Evolutionary conservation across 768 basidiomycete species (phyloP).

Genomic region (Astraeus odoratus): DNA sequence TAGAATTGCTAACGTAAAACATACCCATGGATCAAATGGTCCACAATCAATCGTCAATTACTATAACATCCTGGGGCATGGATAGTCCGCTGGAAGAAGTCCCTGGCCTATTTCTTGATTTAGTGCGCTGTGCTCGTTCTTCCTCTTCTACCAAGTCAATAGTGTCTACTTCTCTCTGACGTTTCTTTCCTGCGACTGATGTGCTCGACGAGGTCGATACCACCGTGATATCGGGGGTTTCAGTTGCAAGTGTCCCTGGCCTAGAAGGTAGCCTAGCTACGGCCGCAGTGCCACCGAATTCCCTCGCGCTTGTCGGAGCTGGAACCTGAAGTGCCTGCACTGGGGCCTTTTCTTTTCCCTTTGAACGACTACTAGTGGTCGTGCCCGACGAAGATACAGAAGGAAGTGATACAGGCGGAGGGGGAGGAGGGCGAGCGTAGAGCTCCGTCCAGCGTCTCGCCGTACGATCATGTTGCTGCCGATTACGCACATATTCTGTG

Average conservation of each 20-base stretch:
- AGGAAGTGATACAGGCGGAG: slow-evolving; percentile 14
- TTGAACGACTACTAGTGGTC: slow-evolving; percentile 16
- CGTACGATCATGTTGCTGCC: slow-evolving; percentile 65
- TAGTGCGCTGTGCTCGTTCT: slow-evolving; percentile 14
- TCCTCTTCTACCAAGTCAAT: slow-evolving; percentile 28
- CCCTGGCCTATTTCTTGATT: slow-evolving; percentile 11
- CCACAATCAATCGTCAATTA: slow-evolving; percentile 31
- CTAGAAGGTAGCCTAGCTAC: slow-evolving; percentile 10
- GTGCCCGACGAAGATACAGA: slow-evolving; percentile 7
- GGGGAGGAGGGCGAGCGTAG: slow-evolving; percentile 46
- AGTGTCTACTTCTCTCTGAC: slow-evolving; percentile 27
- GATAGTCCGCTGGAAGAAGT: slow-evolving; percentile 1
- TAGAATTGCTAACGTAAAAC: no score
- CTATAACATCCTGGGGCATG: slow-evolving; percentile 36
- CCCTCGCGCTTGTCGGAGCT: slow-evolving; percentile 4
- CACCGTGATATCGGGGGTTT: slow-evolving; percentile 27
- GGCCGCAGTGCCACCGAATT: slow-evolving; percentile 12
- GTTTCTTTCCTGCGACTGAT: slow-evolving; percentile 27
- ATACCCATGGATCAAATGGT: no score
- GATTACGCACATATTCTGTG: slow-evolving; percentile 56
- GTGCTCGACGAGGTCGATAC: slow-evolving; percentile 2
- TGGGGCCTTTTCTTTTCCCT: slow-evolving; percentile 31
- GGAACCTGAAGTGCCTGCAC: slow-evolving; percentile 2
- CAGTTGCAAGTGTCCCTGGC: slow-evolving; percentile 21
- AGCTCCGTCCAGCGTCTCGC: slow-evolving; percentile 74